Percentiles rank a stretch among this genome's conserved stretches.
Conservation (phyloP, 768 basidiomycete species). For the Podaxis sp. region DNA sequence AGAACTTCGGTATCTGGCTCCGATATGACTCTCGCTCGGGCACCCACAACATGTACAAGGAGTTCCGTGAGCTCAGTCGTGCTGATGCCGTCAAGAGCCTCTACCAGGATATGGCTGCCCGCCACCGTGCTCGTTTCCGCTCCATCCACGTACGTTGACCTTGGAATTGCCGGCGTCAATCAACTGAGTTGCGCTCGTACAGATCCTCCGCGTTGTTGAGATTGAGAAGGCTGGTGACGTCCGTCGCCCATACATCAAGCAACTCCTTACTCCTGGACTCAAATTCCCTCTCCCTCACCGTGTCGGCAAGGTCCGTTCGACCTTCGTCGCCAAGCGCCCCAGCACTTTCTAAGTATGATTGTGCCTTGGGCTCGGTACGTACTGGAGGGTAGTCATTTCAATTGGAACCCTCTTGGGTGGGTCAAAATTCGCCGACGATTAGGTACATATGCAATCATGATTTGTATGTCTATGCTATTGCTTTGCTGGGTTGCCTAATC, state of each 20-base stretch:
- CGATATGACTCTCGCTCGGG: conserved; percentile 99
- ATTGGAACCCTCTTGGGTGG: background rate
- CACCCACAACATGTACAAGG: conserved; percentile 99
- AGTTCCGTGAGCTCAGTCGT: conserved; percentile 94
- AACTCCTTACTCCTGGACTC: conserved; percentile 85
- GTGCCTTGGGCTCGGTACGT: background rate
- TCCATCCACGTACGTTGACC: conserved; percentile 80
- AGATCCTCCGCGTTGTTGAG: conserved; percentile 98
- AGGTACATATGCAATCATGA: conserved; percentile 5
- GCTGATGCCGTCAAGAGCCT: conserved; percentile 94
- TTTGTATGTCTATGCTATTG: background rate
- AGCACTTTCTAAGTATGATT: conserved; percentile 55
- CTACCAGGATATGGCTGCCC: conserved; percentile 99
- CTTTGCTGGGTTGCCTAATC: background rate
- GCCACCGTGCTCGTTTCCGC: conserved; percentile 98
- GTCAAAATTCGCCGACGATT: conserved; percentile 5
- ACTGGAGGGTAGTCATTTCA: background rate
- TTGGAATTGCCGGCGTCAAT: background rate
- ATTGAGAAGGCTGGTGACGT: conserved; percentile 89
- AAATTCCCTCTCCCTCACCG: conserved; percentile 98
- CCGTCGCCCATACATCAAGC: conserved; percentile 97
- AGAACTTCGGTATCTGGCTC: conserved; percentile 99
- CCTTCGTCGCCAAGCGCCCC: conserved; percentile 79
- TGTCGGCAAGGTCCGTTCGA: conserved; percentile 72
- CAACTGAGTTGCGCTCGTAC: background rate